These are phyloP conservation scores for Tolypocladium paradoxum DNA, from an alignment of 2,329 filamentous ascomycete genomes.

Conservation along the genomic window DNA sequence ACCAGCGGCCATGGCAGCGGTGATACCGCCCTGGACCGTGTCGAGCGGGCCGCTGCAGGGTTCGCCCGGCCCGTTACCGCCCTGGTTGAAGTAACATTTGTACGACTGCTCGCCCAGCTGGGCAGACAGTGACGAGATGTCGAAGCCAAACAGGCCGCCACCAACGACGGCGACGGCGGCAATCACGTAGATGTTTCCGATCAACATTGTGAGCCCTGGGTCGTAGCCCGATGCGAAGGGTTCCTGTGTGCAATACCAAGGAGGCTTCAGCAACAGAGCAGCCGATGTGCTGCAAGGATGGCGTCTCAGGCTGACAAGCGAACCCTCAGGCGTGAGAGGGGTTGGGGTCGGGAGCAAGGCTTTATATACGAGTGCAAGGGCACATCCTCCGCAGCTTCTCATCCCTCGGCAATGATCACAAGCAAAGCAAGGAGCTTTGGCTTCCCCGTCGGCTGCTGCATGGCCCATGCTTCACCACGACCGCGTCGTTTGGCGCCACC, in stretches of 20 bases:
- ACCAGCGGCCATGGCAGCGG: conserved; percentile 39
- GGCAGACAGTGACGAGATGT: conserved; percentile 47
- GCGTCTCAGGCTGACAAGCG: not conserved
- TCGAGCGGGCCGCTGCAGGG: conserved; percentile 25
- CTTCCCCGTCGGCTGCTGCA: not conserved
- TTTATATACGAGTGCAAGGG: not conserved
- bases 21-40: conserved; percentile 39
- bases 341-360: not conserved
- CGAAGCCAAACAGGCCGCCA: conserved; percentile 39
- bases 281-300: not conserved
- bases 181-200: conserved; percentile 25
- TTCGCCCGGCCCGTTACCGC: conserved; percentile 17
- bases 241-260: not conserved
- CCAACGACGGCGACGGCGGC: conserved; percentile 25
- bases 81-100: conserved; percentile 27
- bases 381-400: not conserved
- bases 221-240: not conserved
- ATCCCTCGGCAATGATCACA: not conserved
- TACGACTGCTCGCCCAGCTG: conserved; percentile 24
- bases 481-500: not conserved
- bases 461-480: not conserved
- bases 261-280: not conserved
- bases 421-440: not conserved
- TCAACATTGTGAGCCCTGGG: conserved; percentile 12
- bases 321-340: not conserved